Evolutionary conservation across 139 green algal species (phyloP), one percentile per base, ranked within the genome.

Genomic region (Chlamydomonas asymmetrica): DNA sequence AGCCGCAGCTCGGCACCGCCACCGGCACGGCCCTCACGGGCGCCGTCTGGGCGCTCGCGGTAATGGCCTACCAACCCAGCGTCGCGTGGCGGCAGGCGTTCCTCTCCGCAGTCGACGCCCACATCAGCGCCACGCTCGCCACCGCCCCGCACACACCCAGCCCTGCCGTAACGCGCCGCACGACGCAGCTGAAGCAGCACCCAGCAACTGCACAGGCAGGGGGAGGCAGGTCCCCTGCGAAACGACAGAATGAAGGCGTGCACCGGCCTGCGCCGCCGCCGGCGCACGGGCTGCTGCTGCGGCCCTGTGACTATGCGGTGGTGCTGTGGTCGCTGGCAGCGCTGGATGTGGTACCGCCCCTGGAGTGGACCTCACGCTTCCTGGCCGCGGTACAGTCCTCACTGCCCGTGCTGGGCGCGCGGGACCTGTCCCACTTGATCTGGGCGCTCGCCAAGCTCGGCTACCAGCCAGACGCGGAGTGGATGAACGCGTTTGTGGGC

Each of bases 271-370:
- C 3, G 25, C 22, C n/a, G n/a, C 3, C 37, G 35, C n/a, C 34
- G 41, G 31, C 5, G 32, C 32, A 34, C 5, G 7, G 59, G 5
- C 32, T 2, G 4, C 32, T 3, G 34, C 18, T 10, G 34, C 5
- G 16, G 59, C 2, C 32, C 3, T 43, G 59, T 10, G 16, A 29
- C 34, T 13, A 8, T 4, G 5, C 32, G 27, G 23, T 40, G 27
- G 56, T 76, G 39, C 40, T 76, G 29, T 68, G 56, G 70, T 32
- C 70, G 25, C 56, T 68, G 57, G 70, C 70, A 8, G 3, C 67
- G 31, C 57, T 76, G 56, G 70, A 76, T 40, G 32, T 76, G 4
- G 29, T 39, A 2, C 70, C 70, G 4, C 23, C n/a, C 1, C 40
- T 9, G 2, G 38, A 25, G 20, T 76, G 70, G 70, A 34, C 67